Evolutionary conservation across 345 rosid genomes (phyloP).

Genomic region (Brassica incana): DNA sequence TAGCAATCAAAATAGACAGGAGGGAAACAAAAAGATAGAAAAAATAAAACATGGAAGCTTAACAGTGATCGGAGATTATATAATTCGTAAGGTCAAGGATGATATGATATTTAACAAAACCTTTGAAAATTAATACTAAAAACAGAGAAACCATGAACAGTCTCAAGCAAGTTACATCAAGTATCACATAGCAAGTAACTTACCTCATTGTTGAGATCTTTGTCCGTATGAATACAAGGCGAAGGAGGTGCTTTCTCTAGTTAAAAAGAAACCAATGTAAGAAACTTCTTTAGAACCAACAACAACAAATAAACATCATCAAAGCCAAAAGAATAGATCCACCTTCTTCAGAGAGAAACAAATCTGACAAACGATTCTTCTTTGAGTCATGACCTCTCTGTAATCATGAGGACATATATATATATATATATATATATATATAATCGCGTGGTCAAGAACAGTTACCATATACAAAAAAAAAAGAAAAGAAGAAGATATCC

Average conservation of each 20-base stretch:
- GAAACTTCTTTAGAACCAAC: not conserved
- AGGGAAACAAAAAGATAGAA: not conserved
- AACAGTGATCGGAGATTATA: not conserved
- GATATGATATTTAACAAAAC: too few species aligned
- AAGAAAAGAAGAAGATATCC: not conserved
- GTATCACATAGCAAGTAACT: not conserved
- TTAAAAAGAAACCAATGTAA: not conserved
- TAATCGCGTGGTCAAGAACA: not conserved
- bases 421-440: too few species aligned
- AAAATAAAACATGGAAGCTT: not conserved
- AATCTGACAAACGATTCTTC: conserved; percentile 58
- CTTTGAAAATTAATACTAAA: too few species aligned
- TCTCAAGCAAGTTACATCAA: too few species aligned
- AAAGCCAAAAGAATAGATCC: not conserved
- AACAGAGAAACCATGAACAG: too few species aligned
- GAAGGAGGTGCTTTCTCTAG: conserved; percentile 44
- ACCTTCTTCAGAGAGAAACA: conserved; percentile 69
- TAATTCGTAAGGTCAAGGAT: not conserved
- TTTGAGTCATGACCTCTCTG: conserved; percentile 54
- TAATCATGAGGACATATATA: not conserved
- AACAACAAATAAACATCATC: not conserved
- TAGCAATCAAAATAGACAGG: not conserved
- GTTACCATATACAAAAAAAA: not conserved
- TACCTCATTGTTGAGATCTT: conserved; percentile 70
- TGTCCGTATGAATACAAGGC: conserved; percentile 38